Conservation (phyloP, 2,329 filamentous ascomycete genomes). For the Nothophaeocryptopus gaeumannii region DNA sequence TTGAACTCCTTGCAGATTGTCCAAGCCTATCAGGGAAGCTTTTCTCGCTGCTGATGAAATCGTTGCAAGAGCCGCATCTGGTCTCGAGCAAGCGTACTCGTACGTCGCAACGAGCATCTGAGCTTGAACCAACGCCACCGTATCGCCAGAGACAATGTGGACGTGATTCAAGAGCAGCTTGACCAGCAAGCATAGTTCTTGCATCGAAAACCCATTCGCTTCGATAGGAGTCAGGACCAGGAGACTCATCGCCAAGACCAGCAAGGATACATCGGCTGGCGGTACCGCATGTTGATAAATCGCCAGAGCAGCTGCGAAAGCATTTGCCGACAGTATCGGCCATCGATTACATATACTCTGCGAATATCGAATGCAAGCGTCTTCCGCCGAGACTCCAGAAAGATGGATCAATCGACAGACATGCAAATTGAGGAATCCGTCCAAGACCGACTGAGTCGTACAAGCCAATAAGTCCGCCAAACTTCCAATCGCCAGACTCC, state of each 20-base stretch:
- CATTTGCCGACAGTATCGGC: neutral
- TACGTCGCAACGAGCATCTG: neutral
- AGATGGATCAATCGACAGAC: neutral
- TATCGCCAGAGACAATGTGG: neutral
- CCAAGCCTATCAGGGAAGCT: neutral
- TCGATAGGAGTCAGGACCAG: neutral
- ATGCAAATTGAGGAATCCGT: neutral
- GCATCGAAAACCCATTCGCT: neutral
- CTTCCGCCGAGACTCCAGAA: neutral
- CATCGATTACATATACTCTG: neutral
- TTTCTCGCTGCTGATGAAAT: neutral
- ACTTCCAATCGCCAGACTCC: neutral
- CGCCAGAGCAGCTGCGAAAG: neutral
- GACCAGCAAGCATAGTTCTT: neutral
- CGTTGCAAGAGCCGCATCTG: neutral
- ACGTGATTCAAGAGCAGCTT: neutral
- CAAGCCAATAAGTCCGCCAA: neutral
- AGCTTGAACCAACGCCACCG: neutral
- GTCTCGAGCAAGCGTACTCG: neutral
- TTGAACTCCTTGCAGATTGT: no score
- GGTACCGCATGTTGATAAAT: neutral
- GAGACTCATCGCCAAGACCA: neutral
- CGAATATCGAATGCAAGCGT: neutral
- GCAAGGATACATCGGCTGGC: neutral
- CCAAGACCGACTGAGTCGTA: neutral